phyloP scores from a whole-genome alignment of 1,284 basidiomycete species.

The Agaricales sp. region DNA sequence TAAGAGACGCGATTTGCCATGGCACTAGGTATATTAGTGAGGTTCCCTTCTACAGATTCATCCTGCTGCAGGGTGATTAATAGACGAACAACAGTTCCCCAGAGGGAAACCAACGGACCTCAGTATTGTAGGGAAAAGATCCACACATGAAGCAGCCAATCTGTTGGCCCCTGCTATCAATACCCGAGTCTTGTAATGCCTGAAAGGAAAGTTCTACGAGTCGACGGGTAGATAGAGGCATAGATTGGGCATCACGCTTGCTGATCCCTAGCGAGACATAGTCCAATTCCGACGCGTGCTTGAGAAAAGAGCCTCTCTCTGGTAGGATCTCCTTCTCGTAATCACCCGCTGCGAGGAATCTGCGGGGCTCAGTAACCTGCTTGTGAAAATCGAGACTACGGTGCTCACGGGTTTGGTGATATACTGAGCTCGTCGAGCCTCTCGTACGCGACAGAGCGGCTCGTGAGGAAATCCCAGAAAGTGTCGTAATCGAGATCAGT shows the following conservation, averaged over 20 bases:
- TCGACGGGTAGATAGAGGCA: slow-evolving; percentile 25
- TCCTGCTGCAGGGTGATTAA: slow-evolving; percentile 21
- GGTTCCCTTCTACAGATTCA: slow-evolving; percentile 23
- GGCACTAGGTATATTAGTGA: slow-evolving; percentile 25
- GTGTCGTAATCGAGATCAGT: slow-evolving; percentile 23
- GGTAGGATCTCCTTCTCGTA: slow-evolving; percentile 16
- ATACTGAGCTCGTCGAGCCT: slow-evolving; percentile 22
- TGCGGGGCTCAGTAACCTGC: no score
- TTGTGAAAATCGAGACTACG: no score
- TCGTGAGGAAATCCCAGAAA: slow-evolving; percentile 28
- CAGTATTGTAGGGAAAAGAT: slow-evolving; percentile 13
- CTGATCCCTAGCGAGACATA: slow-evolving; percentile 29
- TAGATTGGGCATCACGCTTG: slow-evolving; percentile 23
- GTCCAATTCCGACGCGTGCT: slow-evolving; percentile 26
- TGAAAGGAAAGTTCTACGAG: slow-evolving; percentile 28
- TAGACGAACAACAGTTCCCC: background rate
- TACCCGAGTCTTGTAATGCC: slow-evolving; percentile 29
- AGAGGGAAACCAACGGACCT: slow-evolving; percentile 15
- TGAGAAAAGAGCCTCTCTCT: slow-evolving; percentile 26
- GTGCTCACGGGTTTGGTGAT: slow-evolving; percentile 20
- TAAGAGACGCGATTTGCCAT: slow-evolving; percentile 39
- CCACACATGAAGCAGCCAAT: slow-evolving; percentile 30
- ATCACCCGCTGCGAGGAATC: slow-evolving; percentile 16
- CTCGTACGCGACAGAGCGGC: slow-evolving; percentile 23
- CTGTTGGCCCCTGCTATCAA: slow-evolving; percentile 25